Percentiles rank a stretch among this genome's conserved stretches.
These are phyloP conservation scores for Aspergillus sp. DNA, from an alignment of 2,329 filamentous ascomycete genomes.

Conservation along the genomic window DNA sequence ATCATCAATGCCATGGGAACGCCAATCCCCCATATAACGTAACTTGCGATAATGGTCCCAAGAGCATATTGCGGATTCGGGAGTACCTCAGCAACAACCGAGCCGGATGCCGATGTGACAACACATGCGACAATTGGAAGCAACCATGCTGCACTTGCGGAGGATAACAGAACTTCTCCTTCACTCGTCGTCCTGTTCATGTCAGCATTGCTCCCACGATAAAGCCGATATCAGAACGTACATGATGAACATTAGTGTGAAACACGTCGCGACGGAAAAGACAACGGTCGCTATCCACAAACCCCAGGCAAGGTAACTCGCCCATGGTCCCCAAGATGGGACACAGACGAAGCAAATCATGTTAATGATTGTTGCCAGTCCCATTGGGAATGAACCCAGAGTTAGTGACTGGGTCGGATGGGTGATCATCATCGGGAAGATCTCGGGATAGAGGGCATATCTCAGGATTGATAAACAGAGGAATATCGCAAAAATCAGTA, in stretches of 20 bases:
- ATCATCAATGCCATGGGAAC: slow-evolving; percentile 54
- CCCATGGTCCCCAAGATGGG: slow-evolving; percentile 51
- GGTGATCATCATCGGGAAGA: slow-evolving; percentile 57
- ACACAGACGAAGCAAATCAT: slow-evolving; percentile 55
- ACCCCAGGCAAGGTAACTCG: slow-evolving; percentile 47
- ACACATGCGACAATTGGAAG: slow-evolving; percentile 60
- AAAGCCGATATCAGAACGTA: not conserved
- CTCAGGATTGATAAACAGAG: slow-evolving; percentile 48
- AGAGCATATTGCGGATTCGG: slow-evolving; percentile 48
- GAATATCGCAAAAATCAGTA: slow-evolving; percentile 19
- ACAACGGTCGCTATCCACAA: slow-evolving; percentile 52
- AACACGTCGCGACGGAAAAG: slow-evolving; percentile 40
- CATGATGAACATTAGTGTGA: not conserved
- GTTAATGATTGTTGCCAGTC: slow-evolving; percentile 58
- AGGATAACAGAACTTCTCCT: slow-evolving; percentile 30
- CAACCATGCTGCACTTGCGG: slow-evolving; percentile 57
- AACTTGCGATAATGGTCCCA: slow-evolving; percentile 55
- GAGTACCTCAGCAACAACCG: slow-evolving; percentile 52
- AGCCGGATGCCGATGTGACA: slow-evolving; percentile 57
- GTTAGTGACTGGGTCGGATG: slow-evolving; percentile 61
- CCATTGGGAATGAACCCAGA: slow-evolving; percentile 60
- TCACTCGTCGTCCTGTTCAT: not conserved
- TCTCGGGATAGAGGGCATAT: slow-evolving; percentile 57
- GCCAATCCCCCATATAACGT: slow-evolving; percentile 63
- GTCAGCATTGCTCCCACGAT: not conserved